phyloP scores from a whole-genome alignment of 2,329 filamentous ascomycete species.

The Exophiala xenobiotica region DNA sequence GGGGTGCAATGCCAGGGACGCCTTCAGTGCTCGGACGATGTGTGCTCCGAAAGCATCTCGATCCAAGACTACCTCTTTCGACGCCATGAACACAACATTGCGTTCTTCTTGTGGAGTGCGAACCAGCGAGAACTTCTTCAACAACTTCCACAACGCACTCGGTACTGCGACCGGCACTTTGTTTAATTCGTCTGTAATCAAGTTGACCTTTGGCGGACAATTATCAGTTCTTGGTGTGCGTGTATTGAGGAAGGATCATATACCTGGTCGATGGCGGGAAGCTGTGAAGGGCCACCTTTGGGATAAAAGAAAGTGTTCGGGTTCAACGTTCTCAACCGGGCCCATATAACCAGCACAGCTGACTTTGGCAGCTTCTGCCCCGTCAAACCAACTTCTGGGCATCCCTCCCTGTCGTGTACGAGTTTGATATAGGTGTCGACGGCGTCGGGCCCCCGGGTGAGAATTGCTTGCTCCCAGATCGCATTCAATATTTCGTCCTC shows the following conservation, averaged over 20 bases:
- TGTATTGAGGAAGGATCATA: not conserved
- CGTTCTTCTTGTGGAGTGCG: constrained; percentile 14
- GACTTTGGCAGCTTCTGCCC: constrained; percentile 13
- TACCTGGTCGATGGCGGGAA: not conserved
- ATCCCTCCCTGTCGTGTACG: constrained; percentile 21
- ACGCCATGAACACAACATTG: constrained; percentile 16
- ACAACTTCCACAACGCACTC: constrained; percentile 2
- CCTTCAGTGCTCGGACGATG: constrained; percentile 21
- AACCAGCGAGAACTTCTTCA: constrained; percentile 10
- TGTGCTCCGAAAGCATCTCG: constrained; percentile 21
- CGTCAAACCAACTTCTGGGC: constrained; percentile 22
- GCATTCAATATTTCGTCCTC: constrained; percentile 5
- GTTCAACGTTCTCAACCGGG: not conserved
- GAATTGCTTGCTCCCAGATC: constrained; percentile 18
- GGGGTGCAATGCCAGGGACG: constrained; percentile 26
- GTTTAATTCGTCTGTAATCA: constrained; percentile 5
- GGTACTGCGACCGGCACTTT: constrained; percentile 6
- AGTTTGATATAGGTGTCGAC: constrained; percentile 27
- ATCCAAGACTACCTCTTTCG: not conserved
- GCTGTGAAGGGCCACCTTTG: not conserved
- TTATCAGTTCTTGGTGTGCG: not conserved
- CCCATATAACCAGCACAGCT: constrained; percentile 26
- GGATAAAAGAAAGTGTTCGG: constrained; percentile 12
- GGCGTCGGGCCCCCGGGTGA: not conserved
- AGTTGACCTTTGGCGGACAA: not conserved